Evolutionary conservation across 106 monocot species (phyloP).

Genomic region (Dendrobium officinale): DNA sequence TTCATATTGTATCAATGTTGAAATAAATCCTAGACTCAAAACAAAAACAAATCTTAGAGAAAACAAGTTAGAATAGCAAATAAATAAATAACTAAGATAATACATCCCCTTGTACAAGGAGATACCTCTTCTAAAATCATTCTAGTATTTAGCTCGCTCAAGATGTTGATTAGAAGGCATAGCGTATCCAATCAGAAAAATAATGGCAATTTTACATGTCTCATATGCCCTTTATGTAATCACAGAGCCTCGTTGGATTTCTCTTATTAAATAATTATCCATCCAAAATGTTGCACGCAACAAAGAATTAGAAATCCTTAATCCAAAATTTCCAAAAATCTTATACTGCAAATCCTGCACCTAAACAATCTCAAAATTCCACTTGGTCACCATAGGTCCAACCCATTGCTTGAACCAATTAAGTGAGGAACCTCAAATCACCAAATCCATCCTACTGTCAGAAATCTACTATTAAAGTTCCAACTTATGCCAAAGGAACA

Average conservation of each 20-base stretch:
- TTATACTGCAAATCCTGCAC: background rate
- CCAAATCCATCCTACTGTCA: background rate
- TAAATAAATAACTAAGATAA: background rate
- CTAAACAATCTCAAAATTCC: background rate
- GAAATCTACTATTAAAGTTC: background rate
- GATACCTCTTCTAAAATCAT: background rate
- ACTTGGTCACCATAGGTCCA: background rate
- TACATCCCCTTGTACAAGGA: background rate
- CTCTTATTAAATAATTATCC: background rate
- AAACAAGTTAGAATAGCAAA: background rate
- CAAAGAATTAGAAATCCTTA: no score
- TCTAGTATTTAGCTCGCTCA: background rate
- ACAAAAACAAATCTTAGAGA: background rate
- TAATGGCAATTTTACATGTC: background rate
- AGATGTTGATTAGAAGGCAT: background rate
- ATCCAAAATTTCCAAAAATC: background rate
- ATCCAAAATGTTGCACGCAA: background rate
- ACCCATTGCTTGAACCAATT: background rate
- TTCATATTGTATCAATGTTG: no score
- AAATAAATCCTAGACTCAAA: no score
- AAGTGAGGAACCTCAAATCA: background rate
- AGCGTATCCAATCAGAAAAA: background rate
- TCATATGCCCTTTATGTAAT: background rate
- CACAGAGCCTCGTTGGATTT: background rate
- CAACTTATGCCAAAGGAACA: background rate